These are phyloP conservation scores for Tolypocladium tropicale DNA, from an alignment of 2,329 filamentous ascomycete species.

Conservation along the genomic window DNA sequence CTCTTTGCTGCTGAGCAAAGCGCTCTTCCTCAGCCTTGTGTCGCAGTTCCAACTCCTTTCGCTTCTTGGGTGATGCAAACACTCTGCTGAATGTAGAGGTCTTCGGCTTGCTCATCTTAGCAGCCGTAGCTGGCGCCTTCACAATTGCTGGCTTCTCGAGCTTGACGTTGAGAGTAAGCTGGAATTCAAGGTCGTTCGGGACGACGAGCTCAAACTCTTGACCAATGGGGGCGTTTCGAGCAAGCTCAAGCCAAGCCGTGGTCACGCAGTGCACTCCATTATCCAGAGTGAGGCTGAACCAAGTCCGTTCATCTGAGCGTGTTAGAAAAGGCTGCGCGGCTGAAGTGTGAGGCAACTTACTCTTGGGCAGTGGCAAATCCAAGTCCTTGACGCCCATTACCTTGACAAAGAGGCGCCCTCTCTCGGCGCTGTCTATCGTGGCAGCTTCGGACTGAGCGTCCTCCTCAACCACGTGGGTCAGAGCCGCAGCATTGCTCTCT, in stretches of 20 bases:
- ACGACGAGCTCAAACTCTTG: constrained; percentile 98
- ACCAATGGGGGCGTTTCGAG: constrained; percentile 84
- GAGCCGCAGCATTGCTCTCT: constrained; percentile 62
- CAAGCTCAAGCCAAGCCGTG: constrained; percentile 88
- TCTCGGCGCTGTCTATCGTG: constrained; percentile 71
- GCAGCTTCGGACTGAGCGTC: constrained; percentile 46
- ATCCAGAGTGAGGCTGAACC: constrained; percentile 95
- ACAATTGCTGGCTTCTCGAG: constrained; percentile 67
- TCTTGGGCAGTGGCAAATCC: constrained; percentile 80
- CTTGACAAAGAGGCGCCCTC: constrained; percentile 91
- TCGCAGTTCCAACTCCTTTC: constrained; percentile 83
- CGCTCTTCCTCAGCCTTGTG: constrained; percentile 77
- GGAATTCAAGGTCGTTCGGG: constrained; percentile 95
- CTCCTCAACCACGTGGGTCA: constrained; percentile 60
- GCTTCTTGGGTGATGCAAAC: constrained; percentile 91
- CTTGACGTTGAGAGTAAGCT: constrained; percentile 93
- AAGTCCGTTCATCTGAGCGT: constrained; percentile 67
- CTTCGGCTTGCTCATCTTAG: constrained; percentile 59
- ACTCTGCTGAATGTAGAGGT: constrained; percentile 84
- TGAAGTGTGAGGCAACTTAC: constrained; percentile 43
- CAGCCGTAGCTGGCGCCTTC: constrained; percentile 43
- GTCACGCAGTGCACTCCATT: constrained; percentile 97
- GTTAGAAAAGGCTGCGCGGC: constrained; percentile 13
- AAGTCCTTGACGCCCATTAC: constrained; percentile 97
- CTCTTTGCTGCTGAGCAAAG: constrained; percentile 50